Evolutionary conservation across 2,329 filamentous ascomycete species (phyloP).

Genomic region (Samsoniella hepiali): DNA sequence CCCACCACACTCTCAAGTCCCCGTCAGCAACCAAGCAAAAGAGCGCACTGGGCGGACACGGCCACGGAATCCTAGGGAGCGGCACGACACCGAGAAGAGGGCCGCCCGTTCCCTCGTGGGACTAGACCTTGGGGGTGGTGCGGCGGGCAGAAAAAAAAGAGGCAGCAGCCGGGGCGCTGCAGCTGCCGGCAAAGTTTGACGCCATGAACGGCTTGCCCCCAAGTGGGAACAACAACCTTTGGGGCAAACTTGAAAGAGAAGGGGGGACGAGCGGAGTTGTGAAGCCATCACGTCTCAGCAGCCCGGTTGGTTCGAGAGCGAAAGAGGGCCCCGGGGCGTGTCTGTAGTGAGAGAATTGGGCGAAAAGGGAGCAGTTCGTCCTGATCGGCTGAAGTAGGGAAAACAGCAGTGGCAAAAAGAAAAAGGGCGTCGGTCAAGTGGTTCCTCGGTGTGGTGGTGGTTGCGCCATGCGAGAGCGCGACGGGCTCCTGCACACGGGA

Average conservation of each 20-base stretch:
- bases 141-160: background rate
- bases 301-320: background rate
- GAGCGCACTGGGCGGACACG: slow-evolving; percentile 17
- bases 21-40: background rate
- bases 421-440: background rate
- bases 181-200: background rate
- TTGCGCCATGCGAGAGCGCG: background rate
- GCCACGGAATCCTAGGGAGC: slow-evolving; percentile 9
- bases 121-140: background rate
- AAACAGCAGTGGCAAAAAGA: background rate
- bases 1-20: background rate
- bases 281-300: background rate
- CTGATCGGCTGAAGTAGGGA: background rate
- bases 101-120: slow-evolving; percentile 15
- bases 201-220: background rate
- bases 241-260: background rate
- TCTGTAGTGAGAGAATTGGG: background rate
- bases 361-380: background rate
- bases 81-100: slow-evolving; percentile 16
- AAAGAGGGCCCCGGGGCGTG: background rate
- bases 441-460: background rate
- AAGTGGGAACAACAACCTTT: background rate
- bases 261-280: background rate
- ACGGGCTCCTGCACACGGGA: background rate
- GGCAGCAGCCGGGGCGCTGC: background rate